These are phyloP conservation scores for Artemisia tridentata DNA, from an alignment of 129 eudicot species.

Conservation along the genomic window DNA sequence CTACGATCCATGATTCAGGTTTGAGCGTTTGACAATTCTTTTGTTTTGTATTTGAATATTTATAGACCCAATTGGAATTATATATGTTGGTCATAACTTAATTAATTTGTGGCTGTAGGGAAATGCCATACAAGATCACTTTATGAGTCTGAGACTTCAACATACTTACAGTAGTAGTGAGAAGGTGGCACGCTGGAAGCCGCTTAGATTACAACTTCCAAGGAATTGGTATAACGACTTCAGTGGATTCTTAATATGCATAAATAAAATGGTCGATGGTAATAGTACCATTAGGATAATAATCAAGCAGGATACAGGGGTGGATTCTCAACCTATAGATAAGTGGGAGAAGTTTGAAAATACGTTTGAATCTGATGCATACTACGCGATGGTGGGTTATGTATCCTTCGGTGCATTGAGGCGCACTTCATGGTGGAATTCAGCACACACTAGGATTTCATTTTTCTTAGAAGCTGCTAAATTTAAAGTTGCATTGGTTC, in stretches of 20 bases:
- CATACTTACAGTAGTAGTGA: neutral
- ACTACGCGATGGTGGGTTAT: neutral
- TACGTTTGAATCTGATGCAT: too few relatives aligned
- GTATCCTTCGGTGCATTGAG: constrained; percentile 1
- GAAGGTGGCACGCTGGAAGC: neutral
- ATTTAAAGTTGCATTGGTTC: neutral
- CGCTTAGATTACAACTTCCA: constrained; percentile 6
- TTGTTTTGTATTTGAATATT: neutral
- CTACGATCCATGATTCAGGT: constrained; percentile 17
- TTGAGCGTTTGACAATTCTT: neutral
- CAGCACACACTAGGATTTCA: neutral
- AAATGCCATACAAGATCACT: neutral
- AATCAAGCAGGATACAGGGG: too few relatives aligned
- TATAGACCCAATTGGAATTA: neutral
- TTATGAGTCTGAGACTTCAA: neutral
- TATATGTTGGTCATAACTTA: neutral
- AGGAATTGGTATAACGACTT: neutral
- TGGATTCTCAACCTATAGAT: too few relatives aligned
- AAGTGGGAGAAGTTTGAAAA: too few relatives aligned
- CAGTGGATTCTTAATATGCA: neutral
- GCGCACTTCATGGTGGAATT: constrained; percentile 4
- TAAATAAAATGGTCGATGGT: too few relatives aligned
- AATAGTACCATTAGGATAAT: too few relatives aligned
- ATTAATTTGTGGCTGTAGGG: neutral
- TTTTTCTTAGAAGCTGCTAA: neutral